Conservation (phyloP, 257 asterid genomes). For the Solanum chmielewskii region DNA sequence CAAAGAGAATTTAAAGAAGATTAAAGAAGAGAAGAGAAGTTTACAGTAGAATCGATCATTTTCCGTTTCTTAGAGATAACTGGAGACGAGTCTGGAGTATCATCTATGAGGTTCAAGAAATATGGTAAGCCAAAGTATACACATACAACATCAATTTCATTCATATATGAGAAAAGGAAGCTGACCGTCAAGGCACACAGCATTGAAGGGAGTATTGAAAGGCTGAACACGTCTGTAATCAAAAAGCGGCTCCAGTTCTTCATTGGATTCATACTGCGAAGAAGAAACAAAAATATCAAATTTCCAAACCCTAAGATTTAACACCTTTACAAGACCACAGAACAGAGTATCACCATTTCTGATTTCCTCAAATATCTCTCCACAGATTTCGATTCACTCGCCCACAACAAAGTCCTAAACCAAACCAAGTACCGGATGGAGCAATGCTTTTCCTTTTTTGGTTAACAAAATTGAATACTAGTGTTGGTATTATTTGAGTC, state of each 20-base stretch:
- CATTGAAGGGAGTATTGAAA: slow-evolving; percentile 22
- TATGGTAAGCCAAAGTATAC: neutral
- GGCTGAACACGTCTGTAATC: slow-evolving; percentile 92
- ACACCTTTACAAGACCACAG: neutral
- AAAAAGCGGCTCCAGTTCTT: slow-evolving; percentile 91
- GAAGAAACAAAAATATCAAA: neutral
- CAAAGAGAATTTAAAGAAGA: neutral
- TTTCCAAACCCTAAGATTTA: neutral
- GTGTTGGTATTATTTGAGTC: neutral
- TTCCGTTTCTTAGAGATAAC: slow-evolving; percentile 41
- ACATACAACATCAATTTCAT: neutral
- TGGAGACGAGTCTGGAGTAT: slow-evolving; percentile 40
- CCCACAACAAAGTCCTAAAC: neutral
- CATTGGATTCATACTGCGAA: slow-evolving; percentile 41
- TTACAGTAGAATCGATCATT: slow-evolving; percentile 29
- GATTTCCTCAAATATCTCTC: neutral
- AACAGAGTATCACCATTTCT: neutral
- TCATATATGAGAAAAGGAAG: neutral
- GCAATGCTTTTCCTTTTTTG: neutral
- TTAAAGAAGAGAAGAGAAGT: neutral
- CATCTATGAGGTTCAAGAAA: slow-evolving; percentile 35
- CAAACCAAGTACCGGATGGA: neutral
- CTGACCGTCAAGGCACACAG: slow-evolving; percentile 45
- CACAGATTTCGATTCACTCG: neutral
- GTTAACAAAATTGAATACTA: neutral